Percentiles rank a stretch among this genome's conserved stretches.
phyloP scores from a whole-genome alignment of 305 asterid species.

The Fraxinus albicans region DNA sequence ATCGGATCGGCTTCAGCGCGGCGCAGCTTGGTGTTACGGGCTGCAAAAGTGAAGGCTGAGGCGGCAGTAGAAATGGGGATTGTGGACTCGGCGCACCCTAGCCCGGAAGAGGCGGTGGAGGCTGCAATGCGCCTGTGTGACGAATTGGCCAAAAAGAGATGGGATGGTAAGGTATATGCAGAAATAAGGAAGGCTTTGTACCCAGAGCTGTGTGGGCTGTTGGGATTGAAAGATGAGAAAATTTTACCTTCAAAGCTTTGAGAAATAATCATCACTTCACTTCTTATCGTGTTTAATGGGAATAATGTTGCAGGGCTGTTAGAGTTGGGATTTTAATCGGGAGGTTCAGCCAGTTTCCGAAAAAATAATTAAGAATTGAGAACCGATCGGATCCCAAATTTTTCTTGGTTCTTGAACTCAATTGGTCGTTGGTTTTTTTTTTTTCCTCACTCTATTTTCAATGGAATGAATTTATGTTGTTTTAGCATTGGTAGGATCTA shows the following conservation, averaged over 20 bases:
- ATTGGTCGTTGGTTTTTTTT: too few relatives aligned
- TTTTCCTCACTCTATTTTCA: too few relatives aligned
- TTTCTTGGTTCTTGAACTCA: background rate
- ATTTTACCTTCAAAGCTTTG: constrained; percentile 63
- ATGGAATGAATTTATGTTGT: too few relatives aligned
- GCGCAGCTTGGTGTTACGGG: constrained; percentile 52
- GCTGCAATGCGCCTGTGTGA: constrained; percentile 54
- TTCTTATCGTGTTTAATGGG: background rate
- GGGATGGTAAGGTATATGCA: constrained; percentile 68
- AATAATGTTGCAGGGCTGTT: background rate
- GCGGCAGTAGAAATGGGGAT: constrained; percentile 69
- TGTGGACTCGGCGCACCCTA: constrained; percentile 48
- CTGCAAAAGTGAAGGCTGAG: constrained; percentile 59
- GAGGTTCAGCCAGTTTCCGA: too few relatives aligned
- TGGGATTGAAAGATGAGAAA: constrained; percentile 39
- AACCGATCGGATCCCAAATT: background rate
- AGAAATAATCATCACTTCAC: background rate
- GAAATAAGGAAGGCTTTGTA: constrained; percentile 59
- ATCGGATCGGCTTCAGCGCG: constrained; percentile 41
- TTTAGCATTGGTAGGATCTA: too few relatives aligned
- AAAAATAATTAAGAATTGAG: background rate
- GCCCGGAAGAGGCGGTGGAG: constrained; percentile 52
- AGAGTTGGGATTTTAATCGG: background rate
- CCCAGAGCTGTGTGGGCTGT: constrained; percentile 51
- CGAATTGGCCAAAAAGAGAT: constrained; percentile 53